Evolutionary conservation across 1,284 basidiomycete species (phyloP).

Genomic region (Boletus albobrunnescens): DNA sequence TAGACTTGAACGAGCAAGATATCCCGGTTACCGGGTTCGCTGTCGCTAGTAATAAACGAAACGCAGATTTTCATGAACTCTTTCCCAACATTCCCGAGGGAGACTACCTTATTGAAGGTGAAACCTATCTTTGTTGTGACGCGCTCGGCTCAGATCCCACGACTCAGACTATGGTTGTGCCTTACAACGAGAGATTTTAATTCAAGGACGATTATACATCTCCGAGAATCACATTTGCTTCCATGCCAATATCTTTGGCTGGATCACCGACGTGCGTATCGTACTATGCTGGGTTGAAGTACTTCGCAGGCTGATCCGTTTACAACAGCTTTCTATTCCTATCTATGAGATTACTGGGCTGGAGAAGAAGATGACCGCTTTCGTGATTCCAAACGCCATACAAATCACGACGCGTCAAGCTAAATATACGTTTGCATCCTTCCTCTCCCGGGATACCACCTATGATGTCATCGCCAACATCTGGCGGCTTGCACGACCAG

Average conservation of each 20-base stretch:
- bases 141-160: slow-evolving; percentile 1
- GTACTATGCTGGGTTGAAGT: background rate
- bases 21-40: slow-evolving; percentile 91
- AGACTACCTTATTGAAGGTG: slow-evolving; percentile 97
- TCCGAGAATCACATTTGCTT: slow-evolving; percentile 99
- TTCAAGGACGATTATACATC: slow-evolving; percentile 94
- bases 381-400: slow-evolving; percentile 98
- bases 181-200: slow-evolving; percentile 90
- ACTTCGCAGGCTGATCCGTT: slow-evolving; percentile 8
- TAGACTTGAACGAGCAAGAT: slow-evolving; percentile 62
- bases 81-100: slow-evolving; percentile 90
- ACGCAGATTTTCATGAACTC: slow-evolving; percentile 92
- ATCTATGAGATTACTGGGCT: slow-evolving; percentile 88
- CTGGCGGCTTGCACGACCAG: slow-evolving; percentile 88
- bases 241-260: slow-evolving; percentile 98
- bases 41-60: slow-evolving; percentile 92
- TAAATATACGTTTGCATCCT: slow-evolving; percentile 93
- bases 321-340: slow-evolving; percentile 76
- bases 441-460: slow-evolving; percentile 93
- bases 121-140: slow-evolving; percentile 20
- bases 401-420: slow-evolving; percentile 79
- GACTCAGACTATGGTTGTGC: slow-evolving; percentile 94
- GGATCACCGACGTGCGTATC: slow-evolving; percentile 87
- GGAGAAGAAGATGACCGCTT: slow-evolving; percentile 98
- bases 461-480: slow-evolving; percentile 96